Evolutionary conservation across 2,329 filamentous ascomycete species (phyloP), one percentile per base, ranked within the genome.

Genomic region (Aspergillus ibericus): DNA sequence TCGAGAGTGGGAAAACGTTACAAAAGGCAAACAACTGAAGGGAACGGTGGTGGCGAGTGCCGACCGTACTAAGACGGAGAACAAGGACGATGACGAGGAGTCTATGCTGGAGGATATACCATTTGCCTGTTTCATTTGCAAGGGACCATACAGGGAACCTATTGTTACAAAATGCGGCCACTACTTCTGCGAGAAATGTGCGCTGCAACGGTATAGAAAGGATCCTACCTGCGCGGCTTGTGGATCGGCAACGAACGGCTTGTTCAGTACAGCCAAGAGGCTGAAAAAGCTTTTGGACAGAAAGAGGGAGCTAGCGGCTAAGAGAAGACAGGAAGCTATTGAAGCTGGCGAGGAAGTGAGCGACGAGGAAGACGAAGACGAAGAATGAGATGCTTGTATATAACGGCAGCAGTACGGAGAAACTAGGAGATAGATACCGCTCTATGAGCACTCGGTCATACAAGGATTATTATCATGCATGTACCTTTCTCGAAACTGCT

Each of bases 101-200:
- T 87, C 86, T 18, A 77, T 93, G 71, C 78, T 96, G 52, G 88
- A 93, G 71, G 89, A 88, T 68, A 96, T 96, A 20, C 93, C 93
- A 0, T 96, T 96, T 71, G 90, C 86, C 1, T 97, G 93, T 74
- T 85, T 96, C 63, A 91, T 96, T 61, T 97, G 93, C 81, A 87
- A 88, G 68, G 84, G 86, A 36, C 76, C 87, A 1, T 97, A 96
- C 76, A 89, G 86, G 68, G 83, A 85, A 58, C 93, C 95, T 0
- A 85, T 98, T 12, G 80, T 93, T 22, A 98, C 95, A 12, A 89
- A 92, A 64, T 99, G 95, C 66, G 90, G 92, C 0, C 95, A 99
- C 74, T 98, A 98, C 75, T 98, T 98, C 71, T 99, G 95, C 72
- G 90, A 97, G 74, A 82, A 84, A 1, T 99, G 95, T 75, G 95